Conservation (phyloP, 176 grass and related monocot genomes). For the Melocanna baccifera region DNA sequence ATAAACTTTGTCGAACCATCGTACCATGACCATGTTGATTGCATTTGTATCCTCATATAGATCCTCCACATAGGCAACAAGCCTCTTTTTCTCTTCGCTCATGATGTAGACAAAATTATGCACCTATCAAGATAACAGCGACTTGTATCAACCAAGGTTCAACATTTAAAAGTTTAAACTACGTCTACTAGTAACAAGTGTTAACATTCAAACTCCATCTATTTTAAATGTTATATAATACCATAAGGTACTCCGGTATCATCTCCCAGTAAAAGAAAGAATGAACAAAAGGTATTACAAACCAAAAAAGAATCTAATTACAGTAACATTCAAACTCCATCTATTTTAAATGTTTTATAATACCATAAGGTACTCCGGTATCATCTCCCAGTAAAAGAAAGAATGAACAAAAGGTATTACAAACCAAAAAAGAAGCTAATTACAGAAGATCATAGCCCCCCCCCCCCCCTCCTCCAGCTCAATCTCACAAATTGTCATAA, state of each 20-base stretch:
- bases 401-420: neutral
- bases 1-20: slow-evolving; percentile 87
- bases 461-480: neutral
- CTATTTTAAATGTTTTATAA: neutral
- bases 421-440: neutral
- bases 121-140: slow-evolving; percentile 45
- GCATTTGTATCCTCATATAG: slow-evolving; percentile 74
- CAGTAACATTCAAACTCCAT: neutral
- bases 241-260: neutral
- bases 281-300: neutral
- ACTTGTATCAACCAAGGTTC: slow-evolving; percentile 24
- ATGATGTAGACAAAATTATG: slow-evolving; percentile 88
- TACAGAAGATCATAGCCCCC: neutral
- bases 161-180: neutral
- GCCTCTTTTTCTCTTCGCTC: slow-evolving; percentile 76
- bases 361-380: neutral
- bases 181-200: neutral
- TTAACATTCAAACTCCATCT: neutral
- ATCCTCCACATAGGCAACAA: slow-evolving; percentile 92
- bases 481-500: neutral
- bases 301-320: neutral
- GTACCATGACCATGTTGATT: slow-evolving; percentile 70
- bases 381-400: neutral
- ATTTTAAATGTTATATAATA: neutral
- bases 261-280: neutral